A percentile compares a stretch with the other conserved stretches of the same genome.
These are phyloP conservation scores for Tilletiopsis washingtonensis DNA, from an alignment of 1,284 basidiomycete species.

Conservation along the genomic window DNA sequence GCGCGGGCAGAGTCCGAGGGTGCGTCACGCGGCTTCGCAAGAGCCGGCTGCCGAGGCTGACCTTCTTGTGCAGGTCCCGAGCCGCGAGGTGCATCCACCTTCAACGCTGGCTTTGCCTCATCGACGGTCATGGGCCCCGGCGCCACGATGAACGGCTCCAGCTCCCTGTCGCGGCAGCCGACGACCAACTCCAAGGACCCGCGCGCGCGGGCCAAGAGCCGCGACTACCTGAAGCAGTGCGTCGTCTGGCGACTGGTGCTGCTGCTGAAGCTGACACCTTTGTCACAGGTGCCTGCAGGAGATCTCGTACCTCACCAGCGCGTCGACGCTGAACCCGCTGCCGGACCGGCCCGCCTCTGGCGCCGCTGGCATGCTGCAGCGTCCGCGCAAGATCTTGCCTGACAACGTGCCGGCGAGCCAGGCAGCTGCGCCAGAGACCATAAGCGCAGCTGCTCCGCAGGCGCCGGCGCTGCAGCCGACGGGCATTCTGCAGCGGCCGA, in stretches of 20 bases:
- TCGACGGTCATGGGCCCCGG: neutral
- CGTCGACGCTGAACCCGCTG: constrained; percentile 91
- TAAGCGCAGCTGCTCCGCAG: too few relatives aligned
- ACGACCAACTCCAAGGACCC: constrained; percentile 70
- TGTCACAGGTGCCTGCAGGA: constrained; percentile 77
- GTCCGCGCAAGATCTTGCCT: constrained; percentile 25
- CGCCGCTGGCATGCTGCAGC: constrained; percentile 12
- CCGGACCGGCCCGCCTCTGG: constrained; percentile 19
- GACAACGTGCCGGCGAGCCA: constrained; percentile 31
- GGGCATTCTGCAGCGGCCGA: too few relatives aligned
- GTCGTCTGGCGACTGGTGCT: constrained; percentile 40
- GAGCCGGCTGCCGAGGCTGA: too few relatives aligned
- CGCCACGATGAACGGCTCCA: neutral
- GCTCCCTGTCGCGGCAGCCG: neutral
- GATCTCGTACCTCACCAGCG: constrained; percentile 91
- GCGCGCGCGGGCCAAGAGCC: constrained; percentile 82
- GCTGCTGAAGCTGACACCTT: neutral
- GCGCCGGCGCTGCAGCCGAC: too few relatives aligned
- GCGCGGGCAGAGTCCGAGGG: neutral
- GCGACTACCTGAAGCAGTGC: constrained; percentile 94
- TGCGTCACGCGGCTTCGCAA: neutral
- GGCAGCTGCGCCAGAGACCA: too few relatives aligned
- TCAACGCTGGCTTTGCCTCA: too few relatives aligned
- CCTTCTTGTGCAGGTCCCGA: too few relatives aligned
- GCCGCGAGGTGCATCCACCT: too few relatives aligned